Conservation (phyloP, 75 land plant species). For the Adiantum capillusveneris region DNA sequence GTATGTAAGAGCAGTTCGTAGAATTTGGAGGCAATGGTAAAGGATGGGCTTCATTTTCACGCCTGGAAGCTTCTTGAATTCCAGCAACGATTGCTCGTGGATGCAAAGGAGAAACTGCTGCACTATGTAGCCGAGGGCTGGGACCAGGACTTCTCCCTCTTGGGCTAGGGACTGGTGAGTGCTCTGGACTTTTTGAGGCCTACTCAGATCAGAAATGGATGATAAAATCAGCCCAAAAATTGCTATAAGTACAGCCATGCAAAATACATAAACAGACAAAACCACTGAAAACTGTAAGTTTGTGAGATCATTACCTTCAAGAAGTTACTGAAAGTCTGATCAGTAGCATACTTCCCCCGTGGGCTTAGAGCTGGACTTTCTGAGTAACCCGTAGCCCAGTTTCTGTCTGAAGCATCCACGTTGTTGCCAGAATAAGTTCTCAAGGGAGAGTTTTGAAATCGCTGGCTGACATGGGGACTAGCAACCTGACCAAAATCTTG, state of each 20-base stretch:
- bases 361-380: not conserved
- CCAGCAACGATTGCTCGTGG: slow-evolving; percentile 50
- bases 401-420: not conserved
- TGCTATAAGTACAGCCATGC: not conserved
- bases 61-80: slow-evolving; percentile 39
- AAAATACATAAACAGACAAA: no score
- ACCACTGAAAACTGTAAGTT: no score
- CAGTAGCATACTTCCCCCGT: not conserved
- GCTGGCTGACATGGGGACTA: not conserved
- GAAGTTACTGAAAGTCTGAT: not conserved
- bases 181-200: slow-evolving; percentile 63
- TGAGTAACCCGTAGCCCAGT: no score
- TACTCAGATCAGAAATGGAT: slow-evolving; percentile 14
- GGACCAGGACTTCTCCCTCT: slow-evolving; percentile 83
- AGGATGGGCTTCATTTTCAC: slow-evolving; percentile 61
- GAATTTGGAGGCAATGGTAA: slow-evolving; percentile 75
- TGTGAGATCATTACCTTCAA: no score
- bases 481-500: not conserved
- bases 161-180: slow-evolving; percentile 80
- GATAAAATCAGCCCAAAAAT: not conserved
- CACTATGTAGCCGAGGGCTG: slow-evolving; percentile 67
- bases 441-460: not conserved
- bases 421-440: not conserved
- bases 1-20: slow-evolving; percentile 35
- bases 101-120: slow-evolving; percentile 84